phyloP scores from a whole-genome alignment of 2,329 filamentous ascomycete genomes.

The Colletotrichum lindemuthianum region DNA sequence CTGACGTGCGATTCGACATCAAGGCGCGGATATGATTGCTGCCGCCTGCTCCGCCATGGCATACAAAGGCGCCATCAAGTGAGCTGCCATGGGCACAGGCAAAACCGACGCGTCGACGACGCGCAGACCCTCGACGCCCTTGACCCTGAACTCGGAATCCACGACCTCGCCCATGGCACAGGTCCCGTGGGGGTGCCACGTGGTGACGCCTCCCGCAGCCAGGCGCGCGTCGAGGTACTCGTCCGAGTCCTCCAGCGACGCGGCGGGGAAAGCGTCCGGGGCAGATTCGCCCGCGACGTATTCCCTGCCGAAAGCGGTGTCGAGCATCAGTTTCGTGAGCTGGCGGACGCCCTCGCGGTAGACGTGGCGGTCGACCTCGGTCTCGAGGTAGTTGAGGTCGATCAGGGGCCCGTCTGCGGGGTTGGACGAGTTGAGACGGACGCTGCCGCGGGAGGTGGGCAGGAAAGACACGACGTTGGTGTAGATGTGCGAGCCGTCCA shows the following conservation, averaged over 20 bases:
- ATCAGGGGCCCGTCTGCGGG: slow-evolving; percentile 38
- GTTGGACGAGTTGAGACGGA: slow-evolving; percentile 39
- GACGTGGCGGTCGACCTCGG: slow-evolving; percentile 44
- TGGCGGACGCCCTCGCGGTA: slow-evolving; percentile 40
- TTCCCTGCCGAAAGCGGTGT: slow-evolving; percentile 30
- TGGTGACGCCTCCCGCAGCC: slow-evolving; percentile 1
- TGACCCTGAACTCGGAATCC: slow-evolving; percentile 47
- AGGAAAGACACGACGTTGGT: slow-evolving; percentile 38
- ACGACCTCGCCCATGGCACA: slow-evolving; percentile 45
- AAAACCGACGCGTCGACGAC: slow-evolving; percentile 48
- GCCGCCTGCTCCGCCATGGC: slow-evolving; percentile 69
- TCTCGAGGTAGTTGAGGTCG: slow-evolving; percentile 45
- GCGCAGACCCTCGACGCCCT: slow-evolving; percentile 47
- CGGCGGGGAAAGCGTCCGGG: slow-evolving; percentile 3
- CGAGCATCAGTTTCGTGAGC: slow-evolving; percentile 38
- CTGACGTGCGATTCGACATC: neutral
- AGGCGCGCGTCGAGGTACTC: slow-evolving; percentile 15
- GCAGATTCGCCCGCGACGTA: slow-evolving; percentile 19
- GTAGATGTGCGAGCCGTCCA: slow-evolving; percentile 34
- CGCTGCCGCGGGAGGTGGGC: slow-evolving; percentile 42
- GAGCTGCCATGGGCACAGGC: slow-evolving; percentile 54
- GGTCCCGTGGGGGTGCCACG: slow-evolving; percentile 42
- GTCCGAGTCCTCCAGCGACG: slow-evolving; percentile 9
- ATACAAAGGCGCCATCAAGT: slow-evolving; percentile 61
- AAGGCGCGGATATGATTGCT: slow-evolving; percentile 55